These are phyloP conservation scores for Suaeda aralocaspica DNA, from an alignment of 148 eudicot genomes.

Conservation along the genomic window DNA sequence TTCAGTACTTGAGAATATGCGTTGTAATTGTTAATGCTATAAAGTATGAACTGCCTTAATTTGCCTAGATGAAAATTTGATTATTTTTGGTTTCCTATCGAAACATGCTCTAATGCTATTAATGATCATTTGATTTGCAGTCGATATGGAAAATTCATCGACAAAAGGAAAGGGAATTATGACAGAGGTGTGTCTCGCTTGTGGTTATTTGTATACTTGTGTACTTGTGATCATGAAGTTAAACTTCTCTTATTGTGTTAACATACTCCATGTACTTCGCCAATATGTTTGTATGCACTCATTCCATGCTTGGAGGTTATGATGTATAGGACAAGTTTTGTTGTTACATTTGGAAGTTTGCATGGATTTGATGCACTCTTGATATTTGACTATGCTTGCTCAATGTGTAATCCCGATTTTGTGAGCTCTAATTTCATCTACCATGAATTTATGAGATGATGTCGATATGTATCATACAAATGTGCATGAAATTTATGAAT, in stretches of 20 bases:
- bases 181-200: background rate
- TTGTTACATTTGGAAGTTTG: too few relatives aligned
- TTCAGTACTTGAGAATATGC: too few relatives aligned
- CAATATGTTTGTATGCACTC: background rate
- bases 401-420: too few relatives aligned
- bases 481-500: too few relatives aligned
- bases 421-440: too few relatives aligned
- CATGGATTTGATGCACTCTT: too few relatives aligned
- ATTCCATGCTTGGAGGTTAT: background rate
- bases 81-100: background rate
- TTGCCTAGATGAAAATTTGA: background rate
- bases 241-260: background rate
- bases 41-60: background rate
- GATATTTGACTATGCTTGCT: too few relatives aligned
- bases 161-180: background rate
- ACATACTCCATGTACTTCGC: background rate
- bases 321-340: background rate
- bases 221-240: background rate
- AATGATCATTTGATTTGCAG: slow-evolving; percentile 2
- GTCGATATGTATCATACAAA: too few relatives aligned
- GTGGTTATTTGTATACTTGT: background rate
- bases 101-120: background rate
- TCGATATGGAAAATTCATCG: background rate
- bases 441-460: too few relatives aligned
- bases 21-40: too few relatives aligned